Evolutionary conservation across 2,329 filamentous ascomycete species (phyloP).

Genomic region (Westerdykella aurantiaca): DNA sequence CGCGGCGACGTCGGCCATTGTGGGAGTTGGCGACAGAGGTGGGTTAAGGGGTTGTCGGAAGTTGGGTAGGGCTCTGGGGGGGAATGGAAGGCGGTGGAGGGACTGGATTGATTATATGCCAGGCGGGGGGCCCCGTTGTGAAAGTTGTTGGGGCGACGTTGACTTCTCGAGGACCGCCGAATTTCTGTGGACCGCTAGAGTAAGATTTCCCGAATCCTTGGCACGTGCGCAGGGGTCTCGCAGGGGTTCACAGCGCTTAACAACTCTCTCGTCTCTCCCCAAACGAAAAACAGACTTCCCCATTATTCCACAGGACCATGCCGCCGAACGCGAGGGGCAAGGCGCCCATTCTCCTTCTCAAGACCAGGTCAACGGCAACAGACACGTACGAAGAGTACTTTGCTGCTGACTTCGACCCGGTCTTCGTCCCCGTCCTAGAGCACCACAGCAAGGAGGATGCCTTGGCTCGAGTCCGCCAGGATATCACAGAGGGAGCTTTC

Average conservation of each 20-base stretch:
- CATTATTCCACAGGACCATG: slow-evolving; percentile 11
- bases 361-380: slow-evolving; percentile 65
- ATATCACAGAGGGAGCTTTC: slow-evolving; percentile 47
- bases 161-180: slow-evolving; percentile 1
- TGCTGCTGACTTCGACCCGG: slow-evolving; percentile 52
- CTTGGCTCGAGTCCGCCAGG: slow-evolving; percentile 47
- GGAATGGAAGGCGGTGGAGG: slow-evolving; percentile 4
- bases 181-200: slow-evolving; percentile 10
- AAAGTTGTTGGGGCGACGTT: slow-evolving; percentile 2
- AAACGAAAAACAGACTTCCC: not conserved
- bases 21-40: slow-evolving; percentile 17
- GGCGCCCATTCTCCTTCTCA: slow-evolving; percentile 64
- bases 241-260: too few species aligned
- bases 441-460: slow-evolving; percentile 61
- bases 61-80: slow-evolving; percentile 7
- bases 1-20: slow-evolving; percentile 36
- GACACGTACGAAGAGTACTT: slow-evolving; percentile 71
- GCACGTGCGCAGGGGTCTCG: not conserved
- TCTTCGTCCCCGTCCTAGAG: slow-evolving; percentile 71
- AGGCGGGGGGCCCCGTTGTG: not conserved
- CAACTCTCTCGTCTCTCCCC: not conserved
- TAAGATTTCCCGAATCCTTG: slow-evolving; percentile 7
- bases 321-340: slow-evolving; percentile 15
- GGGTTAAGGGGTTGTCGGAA: not conserved
- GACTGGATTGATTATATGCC: not conserved